phyloP scores from a whole-genome alignment of 139 green algal genomes.

The Nannochloris sp. region DNA sequence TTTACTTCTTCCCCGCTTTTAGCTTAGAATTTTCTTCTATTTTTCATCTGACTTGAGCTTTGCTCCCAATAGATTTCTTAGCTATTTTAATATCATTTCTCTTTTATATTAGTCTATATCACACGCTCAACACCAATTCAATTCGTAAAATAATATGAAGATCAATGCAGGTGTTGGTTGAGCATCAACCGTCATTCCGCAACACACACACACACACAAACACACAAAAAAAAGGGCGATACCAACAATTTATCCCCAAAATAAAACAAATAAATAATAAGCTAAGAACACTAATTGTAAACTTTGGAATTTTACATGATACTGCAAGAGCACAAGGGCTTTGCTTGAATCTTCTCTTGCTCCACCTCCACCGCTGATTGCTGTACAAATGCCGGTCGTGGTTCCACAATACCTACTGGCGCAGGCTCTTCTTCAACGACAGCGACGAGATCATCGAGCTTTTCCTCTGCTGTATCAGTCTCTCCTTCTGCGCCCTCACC shows the following conservation, averaged over 20 bases:
- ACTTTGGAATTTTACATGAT: too few species aligned
- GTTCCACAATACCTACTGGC: background rate
- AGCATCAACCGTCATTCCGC: too few species aligned
- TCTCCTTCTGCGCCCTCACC: background rate
- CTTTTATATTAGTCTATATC: background rate
- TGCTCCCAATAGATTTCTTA: too few species aligned
- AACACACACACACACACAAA: background rate
- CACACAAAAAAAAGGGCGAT: background rate
- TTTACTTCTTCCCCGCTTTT: background rate
- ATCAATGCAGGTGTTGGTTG: too few species aligned
- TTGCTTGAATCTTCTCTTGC: too few species aligned
- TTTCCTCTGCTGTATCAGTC: background rate
- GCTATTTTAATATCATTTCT: too few species aligned
- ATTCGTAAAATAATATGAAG: too few species aligned
- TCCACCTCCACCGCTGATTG: background rate
- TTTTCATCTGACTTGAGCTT: background rate
- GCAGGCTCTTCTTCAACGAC: background rate
- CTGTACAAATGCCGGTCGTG: background rate
- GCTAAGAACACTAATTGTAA: too few species aligned
- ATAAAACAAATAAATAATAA: too few species aligned
- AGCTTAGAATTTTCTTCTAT: background rate
- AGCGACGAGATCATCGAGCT: background rate
- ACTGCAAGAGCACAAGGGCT: too few species aligned
- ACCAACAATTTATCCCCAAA: too few species aligned
- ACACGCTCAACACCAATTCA: too few species aligned